These are phyloP conservation scores for Tardiomyces depauwii DNA, from an alignment of 1,139 yeast species.

Conservation along the genomic window DNA sequence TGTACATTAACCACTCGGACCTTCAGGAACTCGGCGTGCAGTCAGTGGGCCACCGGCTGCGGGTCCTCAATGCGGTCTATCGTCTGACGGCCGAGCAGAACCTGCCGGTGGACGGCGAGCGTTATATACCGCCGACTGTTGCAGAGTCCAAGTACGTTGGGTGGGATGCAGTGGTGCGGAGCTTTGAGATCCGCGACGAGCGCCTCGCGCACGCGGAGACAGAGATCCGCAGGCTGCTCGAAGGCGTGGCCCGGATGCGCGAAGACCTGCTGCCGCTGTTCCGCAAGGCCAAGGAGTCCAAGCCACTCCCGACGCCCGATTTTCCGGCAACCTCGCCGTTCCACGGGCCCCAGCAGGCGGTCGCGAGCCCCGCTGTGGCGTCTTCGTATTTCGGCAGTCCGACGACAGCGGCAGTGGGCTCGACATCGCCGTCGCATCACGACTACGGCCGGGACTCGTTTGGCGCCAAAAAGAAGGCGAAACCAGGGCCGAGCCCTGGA, in stretches of 20 bases:
- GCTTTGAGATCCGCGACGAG: slow-evolving; percentile 14
- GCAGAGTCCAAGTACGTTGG: background rate
- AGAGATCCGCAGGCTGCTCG: slow-evolving; percentile 25
- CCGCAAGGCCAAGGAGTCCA: slow-evolving; percentile 29
- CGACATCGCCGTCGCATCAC: slow-evolving; percentile 1
- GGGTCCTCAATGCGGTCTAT: slow-evolving; percentile 27
- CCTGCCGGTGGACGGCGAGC: slow-evolving; percentile 19
- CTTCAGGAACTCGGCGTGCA: slow-evolving; percentile 30
- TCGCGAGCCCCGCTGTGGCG: background rate
- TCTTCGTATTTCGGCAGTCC: background rate
- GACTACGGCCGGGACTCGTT: background rate
- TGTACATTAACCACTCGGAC: slow-evolving; percentile 27
- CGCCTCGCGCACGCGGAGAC: slow-evolving; percentile 25
- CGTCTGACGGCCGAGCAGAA: slow-evolving; percentile 20
- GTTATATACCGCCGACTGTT: slow-evolving; percentile 5
- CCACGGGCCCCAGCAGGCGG: slow-evolving; percentile 2
- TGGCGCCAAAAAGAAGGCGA: background rate
- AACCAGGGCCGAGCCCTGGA: background rate
- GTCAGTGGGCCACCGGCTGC: slow-evolving; percentile 31
- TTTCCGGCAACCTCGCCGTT: slow-evolving; percentile 1
- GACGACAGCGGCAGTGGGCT: slow-evolving; percentile 6
- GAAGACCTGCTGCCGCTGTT: slow-evolving; percentile 31
- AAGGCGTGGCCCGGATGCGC: slow-evolving; percentile 24
- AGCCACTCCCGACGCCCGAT: slow-evolving; percentile 34
- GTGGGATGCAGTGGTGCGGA: background rate